phyloP scores from a whole-genome alignment of 495 filamentous ascomycete genomes.

The Terfezia claveryi region DNA sequence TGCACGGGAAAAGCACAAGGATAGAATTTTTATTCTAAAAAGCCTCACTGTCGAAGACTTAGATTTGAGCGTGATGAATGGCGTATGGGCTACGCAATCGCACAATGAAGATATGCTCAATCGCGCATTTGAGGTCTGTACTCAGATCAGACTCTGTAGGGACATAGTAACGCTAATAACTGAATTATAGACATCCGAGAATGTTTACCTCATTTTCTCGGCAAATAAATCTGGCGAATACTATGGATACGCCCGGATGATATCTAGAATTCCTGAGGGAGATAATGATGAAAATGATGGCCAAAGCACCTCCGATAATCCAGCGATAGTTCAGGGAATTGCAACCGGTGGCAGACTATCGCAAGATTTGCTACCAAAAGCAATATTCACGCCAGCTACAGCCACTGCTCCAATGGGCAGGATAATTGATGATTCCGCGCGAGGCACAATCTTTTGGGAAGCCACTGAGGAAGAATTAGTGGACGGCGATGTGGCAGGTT shows the following conservation, averaged over 20 bases:
- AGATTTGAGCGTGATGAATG: slow-evolving; percentile 67
- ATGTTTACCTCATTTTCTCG: slow-evolving; percentile 91
- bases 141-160: background rate
- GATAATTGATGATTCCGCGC: slow-evolving; percentile 80
- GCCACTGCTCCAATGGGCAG: slow-evolving; percentile 60
- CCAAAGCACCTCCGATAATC: slow-evolving; percentile 26
- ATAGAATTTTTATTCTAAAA: slow-evolving; percentile 82
- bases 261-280: slow-evolving; percentile 60
- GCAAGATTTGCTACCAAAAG: slow-evolving; percentile 31
- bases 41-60: slow-evolving; percentile 89
- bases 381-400: slow-evolving; percentile 59
- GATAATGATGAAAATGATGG: slow-evolving; percentile 44
- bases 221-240: slow-evolving; percentile 98
- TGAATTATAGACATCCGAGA: slow-evolving; percentile 40
- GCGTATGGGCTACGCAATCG: slow-evolving; percentile 82
- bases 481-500: slow-evolving; percentile 18
- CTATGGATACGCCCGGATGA: slow-evolving; percentile 88
- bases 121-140: slow-evolving; percentile 56
- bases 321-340: too few species aligned
- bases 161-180: too few species aligned
- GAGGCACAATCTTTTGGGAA: slow-evolving; percentile 96
- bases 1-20: slow-evolving; percentile 23
- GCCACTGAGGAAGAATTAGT: slow-evolving; percentile 38
- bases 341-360: slow-evolving; percentile 24
- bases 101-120: slow-evolving; percentile 79